Conservation (phyloP, 805 yeast genomes). For the Ogataea philodendri region DNA sequence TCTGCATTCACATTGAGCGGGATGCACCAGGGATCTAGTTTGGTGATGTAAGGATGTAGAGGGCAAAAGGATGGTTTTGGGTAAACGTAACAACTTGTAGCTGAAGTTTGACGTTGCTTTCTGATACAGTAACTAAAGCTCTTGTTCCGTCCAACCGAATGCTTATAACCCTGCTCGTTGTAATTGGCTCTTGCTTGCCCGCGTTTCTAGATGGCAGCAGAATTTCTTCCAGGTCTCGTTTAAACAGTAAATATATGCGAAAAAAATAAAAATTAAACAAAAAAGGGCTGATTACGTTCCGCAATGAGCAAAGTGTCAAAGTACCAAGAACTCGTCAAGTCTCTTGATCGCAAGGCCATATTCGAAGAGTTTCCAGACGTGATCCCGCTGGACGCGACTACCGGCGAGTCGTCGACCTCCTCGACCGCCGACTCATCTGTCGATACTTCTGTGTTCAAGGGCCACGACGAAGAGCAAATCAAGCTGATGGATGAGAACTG, state of each 20-base stretch:
- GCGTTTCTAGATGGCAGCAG: conserved; percentile 3
- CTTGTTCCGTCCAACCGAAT: neutral
- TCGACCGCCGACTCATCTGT: conserved; percentile 31
- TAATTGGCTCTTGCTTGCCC: neutral
- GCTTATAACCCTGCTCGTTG: neutral
- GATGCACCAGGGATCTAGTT: too few species aligned
- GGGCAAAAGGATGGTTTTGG: too few species aligned
- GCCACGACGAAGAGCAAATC: conserved; percentile 93
- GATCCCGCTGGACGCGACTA: conserved; percentile 56
- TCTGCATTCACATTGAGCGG: too few species aligned
- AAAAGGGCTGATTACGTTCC: conserved; percentile 5
- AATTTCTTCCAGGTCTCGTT: conserved; percentile 5
- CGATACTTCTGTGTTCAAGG: conserved; percentile 55
- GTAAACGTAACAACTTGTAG: too few species aligned
- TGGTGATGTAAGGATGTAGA: neutral
- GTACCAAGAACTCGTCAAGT: conserved; percentile 54
- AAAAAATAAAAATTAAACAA: conserved; percentile 3
- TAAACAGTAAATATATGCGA: conserved; percentile 3
- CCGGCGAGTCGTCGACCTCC: conserved; percentile 53
- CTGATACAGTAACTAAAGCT: too few species aligned
- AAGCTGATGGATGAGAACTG: conserved; percentile 95
- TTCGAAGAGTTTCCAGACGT: conserved; percentile 63
- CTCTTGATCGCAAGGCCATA: conserved; percentile 48
- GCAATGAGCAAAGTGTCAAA: conserved; percentile 17
- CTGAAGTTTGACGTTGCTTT: too few species aligned